Conservation (phyloP, 225 moss, liverwort and hornwort species). For the Straminergon stramineum region DNA sequence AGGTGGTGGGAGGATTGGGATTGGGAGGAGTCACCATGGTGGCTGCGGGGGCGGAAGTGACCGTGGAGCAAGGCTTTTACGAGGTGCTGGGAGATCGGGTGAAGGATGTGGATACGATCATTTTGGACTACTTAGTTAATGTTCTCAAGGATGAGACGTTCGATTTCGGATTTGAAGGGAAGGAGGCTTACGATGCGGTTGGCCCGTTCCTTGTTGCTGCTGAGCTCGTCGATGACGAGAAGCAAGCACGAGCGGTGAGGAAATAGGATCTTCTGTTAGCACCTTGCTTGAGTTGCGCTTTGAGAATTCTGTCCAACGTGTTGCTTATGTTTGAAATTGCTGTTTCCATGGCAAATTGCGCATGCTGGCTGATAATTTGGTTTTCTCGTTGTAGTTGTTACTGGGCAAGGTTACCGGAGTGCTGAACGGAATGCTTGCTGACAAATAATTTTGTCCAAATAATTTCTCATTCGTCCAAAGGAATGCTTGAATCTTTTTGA, state of each 20-base stretch:
- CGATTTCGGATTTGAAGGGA: constrained; percentile 88
- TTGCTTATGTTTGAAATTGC: neutral
- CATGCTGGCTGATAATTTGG: neutral
- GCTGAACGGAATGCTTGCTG: neutral
- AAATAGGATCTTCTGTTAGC: neutral
- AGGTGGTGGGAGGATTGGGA: neutral
- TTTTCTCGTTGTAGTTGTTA: neutral
- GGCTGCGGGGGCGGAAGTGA: constrained; percentile 66
- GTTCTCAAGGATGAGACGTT: constrained; percentile 97
- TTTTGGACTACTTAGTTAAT: constrained; percentile 76
- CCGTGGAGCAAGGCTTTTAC: constrained; percentile 66
- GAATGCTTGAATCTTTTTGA: neutral
- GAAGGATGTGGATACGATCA: constrained; percentile 76
- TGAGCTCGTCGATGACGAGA: constrained; percentile 71
- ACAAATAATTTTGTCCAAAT: neutral
- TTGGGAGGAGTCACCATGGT: constrained; percentile 26
- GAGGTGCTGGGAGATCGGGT: constrained; percentile 68
- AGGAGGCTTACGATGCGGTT: constrained; percentile 86
- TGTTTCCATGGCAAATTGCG: neutral
- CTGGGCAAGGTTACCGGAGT: neutral
- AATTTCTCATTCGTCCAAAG: neutral
- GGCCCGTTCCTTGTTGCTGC: constrained; percentile 77
- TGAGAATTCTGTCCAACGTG: neutral
- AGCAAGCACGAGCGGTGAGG: constrained; percentile 64
- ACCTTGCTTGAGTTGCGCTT: neutral